These are phyloP conservation scores for Isatis tinctoria DNA, from an alignment of 345 rosid genomes.

Conservation along the genomic window DNA sequence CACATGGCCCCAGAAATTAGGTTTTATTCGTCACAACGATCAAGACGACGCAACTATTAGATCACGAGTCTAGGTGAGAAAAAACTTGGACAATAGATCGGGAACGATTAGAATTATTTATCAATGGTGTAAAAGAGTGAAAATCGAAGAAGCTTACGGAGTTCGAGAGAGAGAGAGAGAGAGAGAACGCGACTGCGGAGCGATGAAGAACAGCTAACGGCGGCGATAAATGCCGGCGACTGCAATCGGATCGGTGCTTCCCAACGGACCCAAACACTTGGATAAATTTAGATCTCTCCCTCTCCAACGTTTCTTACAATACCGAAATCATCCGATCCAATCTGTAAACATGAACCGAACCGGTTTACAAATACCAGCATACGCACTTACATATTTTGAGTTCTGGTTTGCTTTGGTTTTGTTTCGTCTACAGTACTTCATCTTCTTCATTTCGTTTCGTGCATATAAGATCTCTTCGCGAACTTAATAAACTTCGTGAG, in stretches of 20 bases:
- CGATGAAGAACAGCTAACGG: not conserved
- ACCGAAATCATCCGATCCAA: conserved; percentile 8
- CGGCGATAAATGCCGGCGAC: conserved; percentile 24
- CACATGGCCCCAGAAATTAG: not conserved
- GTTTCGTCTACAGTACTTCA: not conserved
- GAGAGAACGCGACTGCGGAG: not conserved
- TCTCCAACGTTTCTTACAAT: not conserved
- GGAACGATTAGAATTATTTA: not conserved
- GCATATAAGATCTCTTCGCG: not conserved
- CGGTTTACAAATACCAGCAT: not conserved
- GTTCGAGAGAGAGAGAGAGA: not conserved
- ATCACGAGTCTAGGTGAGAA: not conserved
- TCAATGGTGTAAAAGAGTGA: not conserved
- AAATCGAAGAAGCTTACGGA: conserved; percentile 4
- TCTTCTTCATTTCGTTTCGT: not conserved
- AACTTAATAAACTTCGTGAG: not conserved
- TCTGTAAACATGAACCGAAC: conserved; percentile 1
- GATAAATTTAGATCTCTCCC: not conserved
- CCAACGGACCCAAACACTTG: conserved; percentile 4
- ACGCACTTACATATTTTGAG: not conserved
- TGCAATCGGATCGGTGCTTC: conserved; percentile 10
- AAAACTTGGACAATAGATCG: not conserved
- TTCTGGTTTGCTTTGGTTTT: not conserved
- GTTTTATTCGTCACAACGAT: not conserved
- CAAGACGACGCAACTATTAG: conserved; percentile 3